These are phyloP conservation scores for Acanthamoeba castellanii DNA, from an alignment of 208 protist genomes.

Conservation along the genomic window DNA sequence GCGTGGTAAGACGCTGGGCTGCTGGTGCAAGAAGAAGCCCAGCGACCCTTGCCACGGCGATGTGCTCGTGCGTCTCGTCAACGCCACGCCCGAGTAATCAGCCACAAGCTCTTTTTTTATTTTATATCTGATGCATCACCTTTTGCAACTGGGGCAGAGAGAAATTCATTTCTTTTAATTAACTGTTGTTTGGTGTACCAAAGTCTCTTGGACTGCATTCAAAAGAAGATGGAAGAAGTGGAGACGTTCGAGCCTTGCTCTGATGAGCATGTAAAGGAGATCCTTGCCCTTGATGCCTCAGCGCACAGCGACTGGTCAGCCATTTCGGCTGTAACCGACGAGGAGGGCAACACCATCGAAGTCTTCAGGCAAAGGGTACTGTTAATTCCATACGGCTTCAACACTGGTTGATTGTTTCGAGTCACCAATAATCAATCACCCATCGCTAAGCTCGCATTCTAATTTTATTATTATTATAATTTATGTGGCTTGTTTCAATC, in stretches of 20 bases:
- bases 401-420: neutral
- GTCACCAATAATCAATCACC: neutral
- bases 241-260: conserved; percentile 34
- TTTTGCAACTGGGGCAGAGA: too few relatives aligned
- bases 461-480: too few relatives aligned
- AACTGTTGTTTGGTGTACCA: too few relatives aligned
- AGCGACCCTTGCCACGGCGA: conserved; percentile 78
- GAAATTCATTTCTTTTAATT: too few relatives aligned
- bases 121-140: too few relatives aligned
- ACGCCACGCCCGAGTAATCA: conserved; percentile 30
- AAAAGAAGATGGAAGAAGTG: neutral
- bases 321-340: conserved; percentile 12
- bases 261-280: conserved; percentile 14
- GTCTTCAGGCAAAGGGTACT: conserved; percentile 23
- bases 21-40: conserved; percentile 78
- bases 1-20: conserved; percentile 78
- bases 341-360: conserved; percentile 54
- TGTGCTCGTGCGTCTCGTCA: conserved; percentile 65
- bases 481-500: too few relatives aligned
- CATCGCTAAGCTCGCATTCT: neutral
- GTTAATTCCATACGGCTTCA: neutral
- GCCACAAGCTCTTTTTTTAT: too few relatives aligned
- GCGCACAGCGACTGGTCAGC: neutral
- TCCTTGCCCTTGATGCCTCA: neutral
- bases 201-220: neutral